Evolutionary conservation across 2,329 filamentous ascomycete genomes (phyloP), one percentile per base, ranked within the genome.

Genomic region (Aspergillus spinulosporus): DNA sequence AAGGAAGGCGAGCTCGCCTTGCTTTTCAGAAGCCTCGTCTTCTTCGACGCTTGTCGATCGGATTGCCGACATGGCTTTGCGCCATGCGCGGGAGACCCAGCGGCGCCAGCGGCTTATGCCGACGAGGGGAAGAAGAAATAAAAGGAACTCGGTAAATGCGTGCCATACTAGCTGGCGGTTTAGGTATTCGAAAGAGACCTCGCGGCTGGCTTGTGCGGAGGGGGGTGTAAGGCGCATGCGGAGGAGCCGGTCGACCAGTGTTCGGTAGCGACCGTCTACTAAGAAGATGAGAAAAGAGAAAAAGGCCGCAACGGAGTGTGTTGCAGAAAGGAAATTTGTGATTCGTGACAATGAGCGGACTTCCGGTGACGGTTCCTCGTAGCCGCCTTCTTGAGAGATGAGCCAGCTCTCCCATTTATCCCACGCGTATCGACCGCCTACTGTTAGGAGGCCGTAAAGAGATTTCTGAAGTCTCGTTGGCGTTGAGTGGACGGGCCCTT

Each of bases 81-180:
- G 86, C 90, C 92, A 96, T n/a, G 87, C 86, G 60, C 92, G 84
- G 15, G 84, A 82, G 12, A 97, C 79, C 88, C 93, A 96, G 63
- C 92, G 84, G 56, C 91, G 85, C 94, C 94, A 99, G 62, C 92
- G 85, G 67, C 89, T 88, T 64, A 99, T 93, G 50, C 94, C 94
- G 42, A 99, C 89, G n/a, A 99, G 82, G 0, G 94, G 94, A n/a
- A 99, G 81, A 14, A 97, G 84, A 72, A 97, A 99, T 32, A 99
- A 83, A n/a, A 99, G 80, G 66, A 99, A 99, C 72, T 99, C 94
- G 29, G 94, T 99, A 68, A 99, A 96, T n/a, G 94, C 94, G 75
- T 99, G 94, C 94, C 94, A 99, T 37, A 99, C 94, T 8, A 99
- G 85, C 76, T 99, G 94, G 47, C 94, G 87, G 72, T 99, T 99